Conservation (phyloP, 163 green algal genomes). For the Scenedesmus sp. region DNA sequence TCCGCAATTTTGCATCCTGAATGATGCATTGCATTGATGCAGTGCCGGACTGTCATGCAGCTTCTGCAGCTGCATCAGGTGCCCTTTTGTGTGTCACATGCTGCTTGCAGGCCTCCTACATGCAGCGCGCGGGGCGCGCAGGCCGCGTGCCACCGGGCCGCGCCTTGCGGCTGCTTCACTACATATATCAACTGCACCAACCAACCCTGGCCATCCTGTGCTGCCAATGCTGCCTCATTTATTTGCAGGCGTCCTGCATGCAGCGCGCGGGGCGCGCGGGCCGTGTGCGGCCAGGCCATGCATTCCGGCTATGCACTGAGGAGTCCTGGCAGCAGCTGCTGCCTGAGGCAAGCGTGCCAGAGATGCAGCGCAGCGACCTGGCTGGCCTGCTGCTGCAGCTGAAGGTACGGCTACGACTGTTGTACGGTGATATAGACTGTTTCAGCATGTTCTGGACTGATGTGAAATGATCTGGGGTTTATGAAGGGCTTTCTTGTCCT, state of each 20-base stretch:
- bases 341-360: constrained; percentile 77
- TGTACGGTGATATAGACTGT: too few species aligned
- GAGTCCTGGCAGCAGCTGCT: constrained; percentile 72
- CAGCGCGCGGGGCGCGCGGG: constrained; percentile 94
- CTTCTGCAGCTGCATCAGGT: too few species aligned
- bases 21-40: too few species aligned
- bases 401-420: constrained; percentile 56
- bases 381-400: constrained; percentile 78
- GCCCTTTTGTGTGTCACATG: neutral
- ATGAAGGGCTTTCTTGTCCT: neutral
- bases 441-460: too few species aligned
- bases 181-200: too few species aligned
- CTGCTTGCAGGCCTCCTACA: neutral
- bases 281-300: constrained; percentile 86
- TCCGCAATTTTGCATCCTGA: too few species aligned
- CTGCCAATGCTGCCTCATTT: neutral
- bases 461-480: neutral
- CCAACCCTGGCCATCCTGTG: neutral
- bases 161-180: too few species aligned
- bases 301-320: constrained; percentile 88
- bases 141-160: neutral
- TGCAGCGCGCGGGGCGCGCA: neutral
- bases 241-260: constrained; percentile 62
- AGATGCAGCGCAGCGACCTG: constrained; percentile 95
- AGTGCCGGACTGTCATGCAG: too few species aligned